Evolutionary conservation across 73 alveolate genomes (phyloP).

Genomic region (Diophrys sp.): DNA sequence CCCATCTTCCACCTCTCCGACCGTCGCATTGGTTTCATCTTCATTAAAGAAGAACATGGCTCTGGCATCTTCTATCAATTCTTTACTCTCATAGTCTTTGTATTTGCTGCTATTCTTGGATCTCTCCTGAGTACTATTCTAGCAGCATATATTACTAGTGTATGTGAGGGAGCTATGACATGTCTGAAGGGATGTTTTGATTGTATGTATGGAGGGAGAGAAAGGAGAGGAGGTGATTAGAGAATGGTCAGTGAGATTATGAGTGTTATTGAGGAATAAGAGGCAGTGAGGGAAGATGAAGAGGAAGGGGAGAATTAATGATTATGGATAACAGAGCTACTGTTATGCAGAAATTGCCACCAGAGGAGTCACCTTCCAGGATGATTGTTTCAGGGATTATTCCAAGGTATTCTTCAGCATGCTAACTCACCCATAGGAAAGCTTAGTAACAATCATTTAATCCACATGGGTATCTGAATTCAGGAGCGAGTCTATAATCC

Average conservation of each 20-base stretch:
- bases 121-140: neutral
- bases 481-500: slow-evolving; percentile 80
- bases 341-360: slow-evolving; percentile 64
- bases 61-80: neutral
- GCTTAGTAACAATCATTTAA: slow-evolving; percentile 86
- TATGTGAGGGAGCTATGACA: neutral
- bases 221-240: no score
- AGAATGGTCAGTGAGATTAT: no score
- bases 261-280: no score
- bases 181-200: neutral
- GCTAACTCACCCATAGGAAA: slow-evolving; percentile 70
- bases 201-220: no score
- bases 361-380: slow-evolving; percentile 77
- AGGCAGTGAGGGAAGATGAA: no score
- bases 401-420: slow-evolving; percentile 61
- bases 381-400: slow-evolving; percentile 63
- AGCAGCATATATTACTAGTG: neutral
- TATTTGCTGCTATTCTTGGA: neutral
- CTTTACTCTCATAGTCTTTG: neutral
- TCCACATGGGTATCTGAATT: slow-evolving; percentile 77
- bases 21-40: neutral
- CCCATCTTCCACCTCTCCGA: neutral
- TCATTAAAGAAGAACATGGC: neutral
- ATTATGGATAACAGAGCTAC: slow-evolving; percentile 64
- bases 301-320: no score